These are phyloP conservation scores for Colletotrichum liriopes DNA, from an alignment of 2,329 filamentous ascomycete species.

Conservation along the genomic window DNA sequence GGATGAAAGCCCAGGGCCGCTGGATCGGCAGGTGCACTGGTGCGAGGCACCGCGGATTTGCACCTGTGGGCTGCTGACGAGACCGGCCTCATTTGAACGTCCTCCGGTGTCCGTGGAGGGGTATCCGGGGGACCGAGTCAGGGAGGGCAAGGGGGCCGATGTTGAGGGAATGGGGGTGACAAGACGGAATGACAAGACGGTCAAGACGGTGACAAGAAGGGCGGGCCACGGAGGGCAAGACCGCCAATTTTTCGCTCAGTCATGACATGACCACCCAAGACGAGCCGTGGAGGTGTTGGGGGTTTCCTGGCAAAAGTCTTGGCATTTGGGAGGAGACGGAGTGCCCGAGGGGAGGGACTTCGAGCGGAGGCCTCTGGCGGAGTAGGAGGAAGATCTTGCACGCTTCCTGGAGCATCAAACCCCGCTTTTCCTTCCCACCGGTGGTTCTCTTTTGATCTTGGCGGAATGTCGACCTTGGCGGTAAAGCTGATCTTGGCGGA, in stretches of 20 bases:
- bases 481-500: constrained; percentile 19
- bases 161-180: constrained; percentile 3
- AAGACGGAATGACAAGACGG: constrained; percentile 36
- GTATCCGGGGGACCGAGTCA: constrained; percentile 35
- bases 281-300: neutral
- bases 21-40: constrained; percentile 27
- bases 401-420: constrained; percentile 16
- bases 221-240: neutral
- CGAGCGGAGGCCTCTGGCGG: constrained; percentile 43
- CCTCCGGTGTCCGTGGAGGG: constrained; percentile 35
- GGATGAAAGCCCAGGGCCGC: constrained; percentile 7
- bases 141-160: constrained; percentile 20
- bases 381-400: constrained; percentile 38
- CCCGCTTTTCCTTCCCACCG: constrained; percentile 33
- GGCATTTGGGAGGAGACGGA: constrained; percentile 23
- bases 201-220: constrained; percentile 30
- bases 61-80: constrained; percentile 23
- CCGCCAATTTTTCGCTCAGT: neutral
- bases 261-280: neutral
- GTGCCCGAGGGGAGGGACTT: constrained; percentile 33
- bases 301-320: constrained; percentile 16
- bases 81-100: constrained; percentile 38
- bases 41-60: neutral
- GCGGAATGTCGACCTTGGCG: constrained; percentile 33
- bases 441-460: constrained; percentile 32